Percentiles rank a stretch among this genome's conserved stretches.
These are phyloP conservation scores for Amanita polypyramis DNA, from an alignment of 768 basidiomycete species.

Conservation along the genomic window DNA sequence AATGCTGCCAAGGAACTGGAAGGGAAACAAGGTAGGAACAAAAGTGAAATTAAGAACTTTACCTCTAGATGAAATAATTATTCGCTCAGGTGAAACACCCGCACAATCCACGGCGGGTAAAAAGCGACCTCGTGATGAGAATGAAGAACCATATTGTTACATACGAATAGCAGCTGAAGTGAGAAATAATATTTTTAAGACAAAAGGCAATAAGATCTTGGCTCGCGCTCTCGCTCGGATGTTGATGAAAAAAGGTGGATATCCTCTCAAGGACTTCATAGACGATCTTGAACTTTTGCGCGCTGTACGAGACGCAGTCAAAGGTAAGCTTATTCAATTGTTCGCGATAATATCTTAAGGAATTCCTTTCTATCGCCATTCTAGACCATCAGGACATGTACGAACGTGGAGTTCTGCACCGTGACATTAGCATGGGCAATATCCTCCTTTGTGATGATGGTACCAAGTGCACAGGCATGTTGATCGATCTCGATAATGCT, in stretches of 20 bases:
- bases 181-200: no score
- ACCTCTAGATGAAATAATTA: no score
- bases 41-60: no score
- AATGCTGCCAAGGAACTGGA: no score
- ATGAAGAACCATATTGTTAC: no score
- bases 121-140: no score
- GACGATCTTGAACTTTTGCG: neutral
- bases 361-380: neutral
- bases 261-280: neutral
- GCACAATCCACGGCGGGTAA: no score
- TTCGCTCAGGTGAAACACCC: no score
- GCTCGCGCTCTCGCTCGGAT: neutral
- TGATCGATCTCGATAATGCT: constrained; percentile 17
- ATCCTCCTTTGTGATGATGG: constrained; percentile 13
- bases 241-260: neutral
- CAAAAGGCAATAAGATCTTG: no score
- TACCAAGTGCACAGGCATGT: constrained; percentile 2
- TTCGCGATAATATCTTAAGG: no score
- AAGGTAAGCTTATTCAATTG: neutral
- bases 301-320: neutral
- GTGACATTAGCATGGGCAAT: constrained; percentile 19
- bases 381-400: constrained; percentile 16
- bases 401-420: constrained; percentile 13
- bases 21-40: no score
- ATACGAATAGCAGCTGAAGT: no score